Base-by-base conservation (phyloP, 2,329 filamentous ascomycete genomes). In the Colletotrichum zoysiae region DNA sequence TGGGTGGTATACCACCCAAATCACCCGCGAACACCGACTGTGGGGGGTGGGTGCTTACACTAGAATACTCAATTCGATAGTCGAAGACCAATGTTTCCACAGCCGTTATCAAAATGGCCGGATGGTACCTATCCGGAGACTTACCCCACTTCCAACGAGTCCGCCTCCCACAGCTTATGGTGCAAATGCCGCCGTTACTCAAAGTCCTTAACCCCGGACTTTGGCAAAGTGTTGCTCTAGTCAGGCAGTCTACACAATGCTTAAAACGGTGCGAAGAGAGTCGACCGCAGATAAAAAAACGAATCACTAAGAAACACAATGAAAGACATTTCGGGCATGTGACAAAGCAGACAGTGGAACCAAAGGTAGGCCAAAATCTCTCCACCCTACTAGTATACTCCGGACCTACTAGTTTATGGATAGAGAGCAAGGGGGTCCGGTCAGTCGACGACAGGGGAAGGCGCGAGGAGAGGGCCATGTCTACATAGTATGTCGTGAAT, bases 341-440 rank as follows among this genome's bases (percentile, higher is more conserved):
- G 44, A 61, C 48, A 48, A 64, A 56, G 20, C 9, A 55, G n/a
- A 64, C 50, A 64, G 56, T 48, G 23, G 53, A 55, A 46, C 48
- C 50, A 56, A 42, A 8, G 58, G 40, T 40, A 40, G 40, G 59
- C 30, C 59, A 56, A 68, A 30, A 35, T 42, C 40, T 46, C 40
- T 46, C 48, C n/a, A 38, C 7, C 30, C 48, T 56, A n/a, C n/a
- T n/a, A n/a, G n/a, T n/a, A 26, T 55, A 42, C 8, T 11, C 2
- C 11, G 35, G 11, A 11, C 30, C 3, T 30, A 30, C 30, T 30
- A 30, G 30, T 30, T 30, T 3, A 30, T 30, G 30, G 3, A 30
- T 30, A 30, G 30, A 30, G 56, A 33, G 50, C 59, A 64, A 56
- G 65, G 30, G 26, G 5, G 30, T 23, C 44, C 33, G 18, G n/a